Evolutionary conservation across 257 asterid species (phyloP), one percentile per base, ranked within the genome.

Genomic region (Ilex asprella): DNA sequence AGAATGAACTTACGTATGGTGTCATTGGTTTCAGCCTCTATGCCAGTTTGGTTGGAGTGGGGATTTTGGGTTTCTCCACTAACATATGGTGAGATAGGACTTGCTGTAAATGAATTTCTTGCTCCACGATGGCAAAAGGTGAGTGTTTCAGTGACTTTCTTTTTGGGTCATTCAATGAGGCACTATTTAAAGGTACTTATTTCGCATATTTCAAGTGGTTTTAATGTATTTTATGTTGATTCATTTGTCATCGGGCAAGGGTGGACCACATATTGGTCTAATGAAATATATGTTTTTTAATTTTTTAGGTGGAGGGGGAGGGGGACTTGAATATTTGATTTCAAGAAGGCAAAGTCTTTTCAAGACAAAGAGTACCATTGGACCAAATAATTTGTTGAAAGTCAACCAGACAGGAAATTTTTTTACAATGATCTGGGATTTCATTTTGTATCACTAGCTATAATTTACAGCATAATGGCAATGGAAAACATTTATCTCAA

Each of bases 121-220:
- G 77, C 95, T 46, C 84, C 86, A 58, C 58, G 92, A 56, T 82
- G 95, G 95, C 87, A 82, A 77, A 73, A 78, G 70, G 93, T 86
- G 63, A 68, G 73, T 16, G 56, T 32, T 46, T 6, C 61, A 30
- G 58, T 0, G 14, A 11, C 52, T 2, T 35, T 4, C 0, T 4
- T 35, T 4, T 35, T 35, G 41, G 41, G 0, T 35, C 41, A 4
- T 35, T 2, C 8, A 4, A 35, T 35, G 41, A 35, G 41, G 2
- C 41, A 35, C 5, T 35, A 3, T 35, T 35, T 8, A 35, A 35
- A 4, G 41, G 7, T 3, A 8, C 41, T 35, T 35, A 35, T 35
- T 35, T 35, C 7, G 2, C 41, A 7, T 7, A 10, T 3, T 14
- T 2, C 52, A 46, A 46, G n/a, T 46, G 14, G 6, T 46, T 46